Evolutionary conservation across 768 basidiomycete genomes (phyloP), one percentile per base, ranked within the genome.

Genomic region (Lactarius tabidus): DNA sequence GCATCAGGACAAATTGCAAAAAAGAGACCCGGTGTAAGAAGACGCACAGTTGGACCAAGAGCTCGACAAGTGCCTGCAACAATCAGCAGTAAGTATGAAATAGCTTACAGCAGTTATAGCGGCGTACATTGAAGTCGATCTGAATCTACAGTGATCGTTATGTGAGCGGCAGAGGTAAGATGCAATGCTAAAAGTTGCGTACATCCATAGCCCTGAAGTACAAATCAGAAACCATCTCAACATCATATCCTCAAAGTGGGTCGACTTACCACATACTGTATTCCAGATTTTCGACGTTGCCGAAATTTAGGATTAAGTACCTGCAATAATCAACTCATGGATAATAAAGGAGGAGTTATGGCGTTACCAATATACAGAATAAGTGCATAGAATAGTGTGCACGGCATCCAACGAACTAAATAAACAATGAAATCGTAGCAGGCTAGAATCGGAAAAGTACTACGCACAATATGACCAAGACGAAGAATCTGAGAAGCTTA

Each of bases 331-430:
- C 26, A 33, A 23, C 31, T 14, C 12, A 45, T 3, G 48, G 36
- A 43, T n/a, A 12, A 26, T 28, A 26, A 18, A 18, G 23, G 14
- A n/a, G 39, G 29, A 20, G 14, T 14, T 33, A 33, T 26, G 59
- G 70, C n/a, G 75, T n/a, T 68, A 82, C 82, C 78, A 79, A 61
- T 83, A 83, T 38, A 83, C 77, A 3, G 81, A 71, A 33, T 78
- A 74, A 2, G 77, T 77, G 70, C 80, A 82, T 6, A 84, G 71
- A 20, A 75, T 69, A 9, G 82, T 70, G 67, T 84, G 83, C 6
- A 75, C 38, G 0, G 80, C 79, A 71, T 84, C 82, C 64, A 83
- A 68, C 12, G 78, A 2, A 69, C 80, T 81, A 23, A 52, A 3
- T 23, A 29, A 12, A 12, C 2, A 31, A 29, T n/a, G 6, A 1